Evolutionary conservation across 352 stramenopile species (phyloP).

Genomic region (Achlya hypogyna): DNA sequence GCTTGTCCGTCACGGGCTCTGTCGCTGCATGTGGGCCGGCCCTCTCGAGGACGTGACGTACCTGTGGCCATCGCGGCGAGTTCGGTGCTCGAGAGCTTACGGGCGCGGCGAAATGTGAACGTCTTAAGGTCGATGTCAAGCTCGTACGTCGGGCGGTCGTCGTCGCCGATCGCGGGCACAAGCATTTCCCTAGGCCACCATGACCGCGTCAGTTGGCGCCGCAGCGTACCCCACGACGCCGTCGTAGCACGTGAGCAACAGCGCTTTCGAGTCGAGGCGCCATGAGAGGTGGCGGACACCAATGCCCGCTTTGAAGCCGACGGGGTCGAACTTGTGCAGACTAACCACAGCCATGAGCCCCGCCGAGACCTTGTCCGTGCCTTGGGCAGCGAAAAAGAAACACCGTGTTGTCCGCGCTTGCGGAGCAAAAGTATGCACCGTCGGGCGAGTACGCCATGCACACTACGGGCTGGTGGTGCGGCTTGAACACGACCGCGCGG

Average conservation of each 20-base stretch:
- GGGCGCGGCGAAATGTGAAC: conserved; percentile 1
- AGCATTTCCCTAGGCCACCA: conserved; percentile 7
- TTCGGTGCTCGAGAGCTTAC: conserved; percentile 2
- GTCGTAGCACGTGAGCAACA: conserved; percentile 54
- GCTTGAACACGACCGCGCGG: conserved; percentile 78
- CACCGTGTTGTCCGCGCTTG: conserved; percentile 65
- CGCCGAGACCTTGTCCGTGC: conserved; percentile 44
- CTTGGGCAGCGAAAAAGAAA: conserved; percentile 79
- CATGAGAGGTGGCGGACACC: conserved; percentile 41
- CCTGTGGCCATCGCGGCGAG: background rate
- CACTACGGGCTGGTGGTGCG: conserved; percentile 69
- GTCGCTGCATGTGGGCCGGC: background rate
- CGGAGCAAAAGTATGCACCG: conserved; percentile 61
- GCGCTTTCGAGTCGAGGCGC: conserved; percentile 48
- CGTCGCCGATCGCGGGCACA: background rate
- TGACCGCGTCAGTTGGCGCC: background rate
- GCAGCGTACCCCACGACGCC: conserved; percentile 63
- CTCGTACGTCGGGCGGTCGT: conserved; percentile 11
- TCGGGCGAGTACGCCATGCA: conserved; percentile 61
- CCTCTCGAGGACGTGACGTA: background rate
- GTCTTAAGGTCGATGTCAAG: background rate
- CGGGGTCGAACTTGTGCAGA: conserved; percentile 49
- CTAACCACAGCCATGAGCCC: conserved; percentile 17
- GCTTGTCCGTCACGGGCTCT: conserved; percentile 14
- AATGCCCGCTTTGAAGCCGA: conserved; percentile 52